Evolutionary conservation across 495 filamentous ascomycete species (phyloP), one percentile per base, ranked within the genome.

Genomic region (Schizothecium vesticola): DNA sequence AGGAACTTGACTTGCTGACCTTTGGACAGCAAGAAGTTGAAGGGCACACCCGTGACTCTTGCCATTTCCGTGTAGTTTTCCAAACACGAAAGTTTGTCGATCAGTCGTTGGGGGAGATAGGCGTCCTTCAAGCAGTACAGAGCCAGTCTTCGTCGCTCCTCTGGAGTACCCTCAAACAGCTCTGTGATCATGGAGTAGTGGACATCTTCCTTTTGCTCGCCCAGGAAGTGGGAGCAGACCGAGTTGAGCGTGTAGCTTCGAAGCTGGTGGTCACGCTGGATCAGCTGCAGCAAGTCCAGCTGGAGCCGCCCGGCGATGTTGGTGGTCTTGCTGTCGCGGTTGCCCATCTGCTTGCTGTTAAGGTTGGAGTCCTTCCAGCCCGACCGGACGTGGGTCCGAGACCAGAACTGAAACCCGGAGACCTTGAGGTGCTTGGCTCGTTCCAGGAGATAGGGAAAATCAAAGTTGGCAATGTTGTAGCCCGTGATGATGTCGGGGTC

Each of bases 31-130:
- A 99, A 86, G 74, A 90, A 97, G 73, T 96, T 97, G 84, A 98
- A 99, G 1, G 95, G 96, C 1, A 99, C 94, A 69, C 95, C 95
- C 21, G 95, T 99, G 75, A 99, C 95, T 86, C 95, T 95, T 56
- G 95, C 95, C 95, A 99, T 99, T 78, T 99, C 95, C 0, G 95
- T 98, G 73, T 97, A 97, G 77, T 99, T 99, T 75, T 96, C 90
- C 28, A 99, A 84, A 78, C 95, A 97, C 78, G 96, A 97, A 31
- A 99, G 83, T 73, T 99, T 99, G 77, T 99, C 95, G 87, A 99
- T 92, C 65, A 99, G 80, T 56, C 95, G 81, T 74, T 98, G 96
- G 6, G 95, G 95, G 13, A 99, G 81, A 72, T 97, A 98, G 10
- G 95, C 95, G 83, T 99, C 95, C 79, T 99, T 99, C 64, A 99